These are phyloP conservation scores for Barnettozyma siamensis DNA, from an alignment of 805 yeast genomes.

Conservation along the genomic window DNA sequence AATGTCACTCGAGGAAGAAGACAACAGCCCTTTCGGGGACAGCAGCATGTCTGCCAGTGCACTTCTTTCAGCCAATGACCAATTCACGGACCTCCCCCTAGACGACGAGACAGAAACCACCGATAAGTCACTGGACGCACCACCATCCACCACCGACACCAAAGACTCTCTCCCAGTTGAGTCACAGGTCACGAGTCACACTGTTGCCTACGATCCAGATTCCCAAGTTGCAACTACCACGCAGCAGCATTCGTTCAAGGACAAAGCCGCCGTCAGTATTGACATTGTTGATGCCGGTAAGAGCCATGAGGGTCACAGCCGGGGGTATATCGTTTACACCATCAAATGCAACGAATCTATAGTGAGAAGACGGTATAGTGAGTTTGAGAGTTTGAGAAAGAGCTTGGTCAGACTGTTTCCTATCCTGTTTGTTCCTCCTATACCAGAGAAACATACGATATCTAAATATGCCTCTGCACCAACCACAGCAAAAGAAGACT, in stretches of 20 bases:
- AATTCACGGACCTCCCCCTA: constrained; percentile 25
- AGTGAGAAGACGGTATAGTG: constrained; percentile 85
- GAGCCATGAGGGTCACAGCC: constrained; percentile 70
- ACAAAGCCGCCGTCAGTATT: constrained; percentile 23
- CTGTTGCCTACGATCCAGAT: constrained; percentile 27
- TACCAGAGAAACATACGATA: constrained; percentile 77
- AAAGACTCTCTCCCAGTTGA: constrained; percentile 4
- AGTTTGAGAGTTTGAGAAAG: constrained; percentile 78
- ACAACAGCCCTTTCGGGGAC: constrained; percentile 23
- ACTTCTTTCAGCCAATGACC: constrained; percentile 12
- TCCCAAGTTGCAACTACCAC: constrained; percentile 18
- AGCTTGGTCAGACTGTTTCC: constrained; percentile 72
- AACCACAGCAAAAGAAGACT: constrained; percentile 36
- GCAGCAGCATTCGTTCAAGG: constrained; percentile 17
- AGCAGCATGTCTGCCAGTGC: constrained; percentile 6
- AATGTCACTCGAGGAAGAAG: constrained; percentile 22
- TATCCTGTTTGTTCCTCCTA: constrained; percentile 82
- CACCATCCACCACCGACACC: neutral
- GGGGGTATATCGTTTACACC: constrained; percentile 79
- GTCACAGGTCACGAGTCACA: constrained; percentile 4
- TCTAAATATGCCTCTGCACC: constrained; percentile 38
- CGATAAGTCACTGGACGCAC: constrained; percentile 12
- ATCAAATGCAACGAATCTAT: constrained; percentile 55
- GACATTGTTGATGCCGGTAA: constrained; percentile 78
- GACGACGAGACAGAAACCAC: constrained; percentile 14